These are phyloP conservation scores for Chrysanthemum seticuspe DNA, from an alignment of 129 eudicot species.

Conservation along the genomic window DNA sequence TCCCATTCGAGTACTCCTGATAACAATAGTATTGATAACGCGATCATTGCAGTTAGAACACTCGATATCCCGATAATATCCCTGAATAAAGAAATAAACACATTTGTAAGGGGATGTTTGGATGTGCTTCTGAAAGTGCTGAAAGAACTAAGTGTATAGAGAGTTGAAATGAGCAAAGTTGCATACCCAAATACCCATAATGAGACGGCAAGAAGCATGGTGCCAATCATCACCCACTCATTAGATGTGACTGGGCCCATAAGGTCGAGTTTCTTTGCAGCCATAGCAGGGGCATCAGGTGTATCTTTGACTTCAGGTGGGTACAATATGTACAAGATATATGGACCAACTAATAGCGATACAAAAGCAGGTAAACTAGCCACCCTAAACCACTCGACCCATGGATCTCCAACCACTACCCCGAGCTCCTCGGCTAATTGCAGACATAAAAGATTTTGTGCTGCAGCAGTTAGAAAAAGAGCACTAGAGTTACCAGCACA, in stretches of 20 bases:
- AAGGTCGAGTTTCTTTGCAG: constrained; percentile 58
- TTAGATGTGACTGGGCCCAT: constrained; percentile 85
- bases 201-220: constrained; percentile 75
- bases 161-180: neutral
- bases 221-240: constrained; percentile 83
- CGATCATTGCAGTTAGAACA: constrained; percentile 89
- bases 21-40: constrained; percentile 65
- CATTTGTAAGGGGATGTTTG: constrained; percentile 6
- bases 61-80: constrained; percentile 55
- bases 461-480: constrained; percentile 94
- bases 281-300: constrained; percentile 82
- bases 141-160: neutral
- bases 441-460: constrained; percentile 84
- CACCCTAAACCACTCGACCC: constrained; percentile 79
- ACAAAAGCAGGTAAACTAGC: constrained; percentile 70
- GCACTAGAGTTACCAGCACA: constrained; percentile 79
- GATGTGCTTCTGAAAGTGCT: constrained; percentile 3
- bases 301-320: constrained; percentile 83
- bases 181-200: constrained; percentile 85
- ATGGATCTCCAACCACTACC: constrained; percentile 57
- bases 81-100: constrained; percentile 35
- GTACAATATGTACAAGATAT: constrained; percentile 61
- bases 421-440: constrained; percentile 83
- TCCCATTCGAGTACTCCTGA: constrained; percentile 85
- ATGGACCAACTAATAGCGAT: constrained; percentile 57